phyloP scores from a whole-genome alignment of 192 early-diverging fungal species.

The Rhizoclosmatium sp. region DNA sequence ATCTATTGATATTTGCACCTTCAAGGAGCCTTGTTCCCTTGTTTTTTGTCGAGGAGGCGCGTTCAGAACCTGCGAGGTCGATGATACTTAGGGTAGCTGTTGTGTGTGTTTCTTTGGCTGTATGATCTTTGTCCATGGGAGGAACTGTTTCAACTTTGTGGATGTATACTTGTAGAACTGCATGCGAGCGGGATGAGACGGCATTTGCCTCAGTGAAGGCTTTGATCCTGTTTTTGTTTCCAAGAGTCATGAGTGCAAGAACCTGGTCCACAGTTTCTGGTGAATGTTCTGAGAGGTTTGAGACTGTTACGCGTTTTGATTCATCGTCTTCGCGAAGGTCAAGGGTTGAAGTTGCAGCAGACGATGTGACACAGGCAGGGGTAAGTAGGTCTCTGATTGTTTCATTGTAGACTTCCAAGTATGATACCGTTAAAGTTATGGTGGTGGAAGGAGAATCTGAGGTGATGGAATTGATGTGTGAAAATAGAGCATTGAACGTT shows the following conservation, averaged over 20 bases:
- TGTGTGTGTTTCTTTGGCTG: neutral
- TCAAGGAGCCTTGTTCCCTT: constrained; percentile 70
- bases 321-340: constrained; percentile 80
- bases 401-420: constrained; percentile 73
- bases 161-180: constrained; percentile 67
- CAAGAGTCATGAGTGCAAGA: constrained; percentile 49
- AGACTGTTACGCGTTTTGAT: constrained; percentile 66
- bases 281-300: constrained; percentile 63
- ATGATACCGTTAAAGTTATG: constrained; percentile 48
- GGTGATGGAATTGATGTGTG: constrained; percentile 38
- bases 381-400: constrained; percentile 68
- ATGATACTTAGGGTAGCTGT: constrained; percentile 67
- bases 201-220: constrained; percentile 80
- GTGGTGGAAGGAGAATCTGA: neutral
- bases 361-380: neutral
- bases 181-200: constrained; percentile 75
- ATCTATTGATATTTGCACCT: constrained; percentile 82
- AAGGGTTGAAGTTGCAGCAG: constrained; percentile 43
- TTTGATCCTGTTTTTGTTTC: constrained; percentile 76
- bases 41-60: constrained; percentile 62
- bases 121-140: neutral
- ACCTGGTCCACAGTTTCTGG: constrained; percentile 67
- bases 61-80: constrained; percentile 78
- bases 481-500: constrained; percentile 73
- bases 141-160: neutral